Percentiles rank a stretch among this genome's conserved stretches.
Evolutionary conservation across 2,329 filamentous ascomycete species (phyloP).

Genomic region (Elsinoe australis): DNA sequence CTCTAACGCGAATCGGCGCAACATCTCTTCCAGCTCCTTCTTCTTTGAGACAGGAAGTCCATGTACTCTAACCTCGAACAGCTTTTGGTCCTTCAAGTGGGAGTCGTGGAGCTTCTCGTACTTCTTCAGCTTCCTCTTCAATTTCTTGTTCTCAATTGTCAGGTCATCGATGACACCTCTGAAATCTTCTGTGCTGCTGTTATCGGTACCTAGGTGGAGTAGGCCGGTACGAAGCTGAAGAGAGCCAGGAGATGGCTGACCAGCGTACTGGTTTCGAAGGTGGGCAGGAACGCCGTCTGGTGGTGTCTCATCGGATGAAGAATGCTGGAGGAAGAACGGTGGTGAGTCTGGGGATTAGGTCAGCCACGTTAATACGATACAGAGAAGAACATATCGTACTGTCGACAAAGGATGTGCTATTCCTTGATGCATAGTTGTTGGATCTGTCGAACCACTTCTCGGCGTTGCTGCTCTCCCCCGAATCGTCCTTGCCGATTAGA

Average conservation of each 20-base stretch:
- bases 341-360: conserved; percentile 32
- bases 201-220: conserved; percentile 37
- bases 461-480: conserved; percentile 45
- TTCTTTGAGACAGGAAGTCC: conserved; percentile 65
- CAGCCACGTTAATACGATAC: too few relatives aligned
- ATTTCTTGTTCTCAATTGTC: conserved; percentile 71
- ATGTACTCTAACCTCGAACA: conserved; percentile 78
- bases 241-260: not conserved
- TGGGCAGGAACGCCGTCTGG: conserved; percentile 19
- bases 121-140: conserved; percentile 64
- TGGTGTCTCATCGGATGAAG: conserved; percentile 27
- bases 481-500: conserved; percentile 35
- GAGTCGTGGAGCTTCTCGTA: conserved; percentile 61
- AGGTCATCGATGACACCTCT: conserved; percentile 80
- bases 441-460: conserved; percentile 47
- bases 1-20: conserved; percentile 62
- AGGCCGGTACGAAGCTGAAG: conserved; percentile 23
- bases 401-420: conserved; percentile 35
- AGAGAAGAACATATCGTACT: too few relatives aligned
- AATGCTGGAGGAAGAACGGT: conserved; percentile 40
- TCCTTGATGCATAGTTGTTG: conserved; percentile 41
- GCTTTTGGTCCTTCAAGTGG: conserved; percentile 62
- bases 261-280: not conserved
- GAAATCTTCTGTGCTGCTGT: conserved; percentile 64
- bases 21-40: conserved; percentile 63